Base-by-base conservation (phyloP, 2,329 filamentous ascomycete genomes). In the Arthrobotrys conoides region DNA sequence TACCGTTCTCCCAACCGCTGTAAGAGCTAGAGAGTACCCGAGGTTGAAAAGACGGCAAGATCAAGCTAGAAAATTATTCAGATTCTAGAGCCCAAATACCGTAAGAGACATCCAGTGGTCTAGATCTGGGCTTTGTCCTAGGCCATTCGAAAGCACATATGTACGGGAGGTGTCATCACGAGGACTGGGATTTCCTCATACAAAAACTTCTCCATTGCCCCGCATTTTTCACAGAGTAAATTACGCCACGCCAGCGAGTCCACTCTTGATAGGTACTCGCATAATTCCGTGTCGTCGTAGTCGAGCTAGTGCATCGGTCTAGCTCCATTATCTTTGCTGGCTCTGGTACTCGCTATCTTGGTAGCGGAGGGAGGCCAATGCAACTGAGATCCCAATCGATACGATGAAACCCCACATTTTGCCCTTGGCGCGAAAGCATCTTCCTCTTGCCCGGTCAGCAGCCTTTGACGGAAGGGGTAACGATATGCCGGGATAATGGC, bases 381-480 rank as follows among this genome's bases (percentile, higher is more conserved):
- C 44, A 46, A 46, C 41, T 61, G 55, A 61, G 55, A 61, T 61
- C 33, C 55, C 33, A 61, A 61, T 44, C 57, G 57, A 61, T 20
- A 61, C 36, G 57, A 61, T 61, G 33, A 22, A 33, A 63, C 65
- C 66, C 72, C 72, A 76, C 72, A 76, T 70, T 57, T 51, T 76
- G 72, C 72, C 72, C 72, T 76, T 76, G 72, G 72, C 72, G 72
- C 72, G 72, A 76, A 57, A 67, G 49, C 27, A 51, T 27, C 72
- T 76, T 76, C 72, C 72, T 64, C 66, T 76, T 69, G 72, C 57
- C 72, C 72, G 72, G 59, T 59, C 55, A 33, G 55, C 36, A 33
- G 59, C 36, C 33, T 49, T 38, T 55, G 72, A 70, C 66, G 72
- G 66, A 76, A 76, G 72, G 65, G 65, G 72, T 20, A 61, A 71